Conservation (phyloP, 2,329 filamentous ascomycete genomes). For the Waltergamsia citrina region DNA sequence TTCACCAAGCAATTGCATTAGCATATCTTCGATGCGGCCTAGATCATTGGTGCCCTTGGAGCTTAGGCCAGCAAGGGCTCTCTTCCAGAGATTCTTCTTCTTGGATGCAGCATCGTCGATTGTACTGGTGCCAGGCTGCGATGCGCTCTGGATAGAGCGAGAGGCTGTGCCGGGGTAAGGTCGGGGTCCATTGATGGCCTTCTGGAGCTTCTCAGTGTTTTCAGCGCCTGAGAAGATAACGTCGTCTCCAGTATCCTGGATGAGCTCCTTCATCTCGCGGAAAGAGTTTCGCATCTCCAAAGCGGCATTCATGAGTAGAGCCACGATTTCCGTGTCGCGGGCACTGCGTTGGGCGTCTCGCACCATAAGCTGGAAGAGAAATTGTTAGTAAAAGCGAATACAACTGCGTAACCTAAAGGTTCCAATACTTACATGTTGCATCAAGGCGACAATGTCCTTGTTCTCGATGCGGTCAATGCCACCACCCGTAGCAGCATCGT, state of each 20-base stretch:
- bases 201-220: constrained; percentile 79
- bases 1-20: constrained; percentile 84
- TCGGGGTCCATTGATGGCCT: constrained; percentile 74
- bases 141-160: constrained; percentile 50
- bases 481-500: constrained; percentile 78
- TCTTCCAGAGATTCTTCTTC: constrained; percentile 87
- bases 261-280: constrained; percentile 87
- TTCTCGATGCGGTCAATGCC: constrained; percentile 90
- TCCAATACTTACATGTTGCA: constrained; percentile 71
- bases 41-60: constrained; percentile 83
- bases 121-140: constrained; percentile 42
- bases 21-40: constrained; percentile 80
- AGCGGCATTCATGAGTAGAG: constrained; percentile 85
- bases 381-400: constrained; percentile 14
- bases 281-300: constrained; percentile 97
- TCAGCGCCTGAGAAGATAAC: constrained; percentile 81
- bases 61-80: constrained; percentile 85
- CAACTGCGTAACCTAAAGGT: neutral
- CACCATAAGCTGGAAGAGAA: constrained; percentile 63
- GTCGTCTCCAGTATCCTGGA: constrained; percentile 75
- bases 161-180: constrained; percentile 63
- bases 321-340: constrained; percentile 89
- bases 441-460: constrained; percentile 91
- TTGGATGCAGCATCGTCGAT: constrained; percentile 56
- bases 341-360: constrained; percentile 94